Conservation (phyloP, 169 alveolate genomes). For the Plasmodium berghei region DNA sequence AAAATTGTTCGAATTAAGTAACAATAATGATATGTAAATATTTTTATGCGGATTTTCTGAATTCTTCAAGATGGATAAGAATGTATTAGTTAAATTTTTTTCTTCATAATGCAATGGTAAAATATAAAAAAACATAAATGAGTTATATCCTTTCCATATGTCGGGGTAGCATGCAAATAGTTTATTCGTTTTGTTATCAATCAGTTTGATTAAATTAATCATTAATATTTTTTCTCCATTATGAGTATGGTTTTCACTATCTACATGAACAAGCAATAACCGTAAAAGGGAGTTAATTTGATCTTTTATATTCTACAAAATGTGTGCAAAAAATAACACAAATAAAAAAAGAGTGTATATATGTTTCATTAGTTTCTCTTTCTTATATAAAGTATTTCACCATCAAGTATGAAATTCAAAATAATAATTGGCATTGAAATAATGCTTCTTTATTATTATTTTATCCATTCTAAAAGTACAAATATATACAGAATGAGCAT, state of each 20-base stretch:
- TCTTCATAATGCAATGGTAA: constrained; percentile 28
- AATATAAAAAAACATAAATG: constrained; percentile 57
- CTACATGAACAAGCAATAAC: constrained; percentile 67
- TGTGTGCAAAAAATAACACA: not conserved
- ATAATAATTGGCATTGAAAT: too few relatives aligned
- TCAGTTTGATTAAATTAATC: constrained; percentile 54
- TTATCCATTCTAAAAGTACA: too few relatives aligned
- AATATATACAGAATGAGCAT: too few relatives aligned
- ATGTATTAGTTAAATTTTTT: constrained; percentile 17
- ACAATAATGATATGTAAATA: constrained; percentile 34
- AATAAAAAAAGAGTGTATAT: too few relatives aligned
- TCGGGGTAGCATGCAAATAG: constrained; percentile 48
- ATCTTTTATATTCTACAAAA: constrained; percentile 7
- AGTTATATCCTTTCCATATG: constrained; percentile 64
- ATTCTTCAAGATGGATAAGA: constrained; percentile 18
- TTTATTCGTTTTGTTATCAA: constrained; percentile 24
- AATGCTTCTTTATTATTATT: too few relatives aligned
- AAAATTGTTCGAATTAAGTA: constrained; percentile 33
- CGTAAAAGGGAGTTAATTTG: constrained; percentile 30
- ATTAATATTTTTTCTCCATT: constrained; percentile 64
- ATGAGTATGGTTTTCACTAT: constrained; percentile 49
- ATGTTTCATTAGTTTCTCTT: too few relatives aligned
- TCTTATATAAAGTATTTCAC: too few relatives aligned
- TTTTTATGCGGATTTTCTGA: constrained; percentile 32
- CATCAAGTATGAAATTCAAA: too few relatives aligned